Evolutionary conservation across 768 basidiomycete genomes (phyloP).

Genomic region (Rhizopogon vesiculosus): DNA sequence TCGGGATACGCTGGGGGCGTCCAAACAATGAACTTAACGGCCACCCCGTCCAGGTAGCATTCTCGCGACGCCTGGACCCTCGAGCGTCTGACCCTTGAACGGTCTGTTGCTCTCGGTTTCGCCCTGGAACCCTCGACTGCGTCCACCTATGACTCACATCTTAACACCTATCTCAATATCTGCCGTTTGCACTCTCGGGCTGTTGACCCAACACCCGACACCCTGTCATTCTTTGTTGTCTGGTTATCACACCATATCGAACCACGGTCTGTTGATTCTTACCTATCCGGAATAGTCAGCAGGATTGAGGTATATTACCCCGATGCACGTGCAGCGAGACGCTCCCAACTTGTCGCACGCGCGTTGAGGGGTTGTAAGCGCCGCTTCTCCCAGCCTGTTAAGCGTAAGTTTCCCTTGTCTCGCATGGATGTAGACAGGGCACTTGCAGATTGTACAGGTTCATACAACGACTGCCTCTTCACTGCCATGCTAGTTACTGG

Average conservation of each 20-base stretch:
- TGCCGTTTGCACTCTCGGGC: slow-evolving; percentile 25
- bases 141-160: slow-evolving; percentile 25
- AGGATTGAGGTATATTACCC: slow-evolving; percentile 26
- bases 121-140: slow-evolving; percentile 14
- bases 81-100: slow-evolving; percentile 8
- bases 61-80: slow-evolving; percentile 25
- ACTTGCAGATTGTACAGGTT: too few relatives aligned
- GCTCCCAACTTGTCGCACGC: background rate
- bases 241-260: too few relatives aligned
- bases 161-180: slow-evolving; percentile 36
- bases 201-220: slow-evolving; percentile 32
- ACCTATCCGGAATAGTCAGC: background rate
- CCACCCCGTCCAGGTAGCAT: background rate
- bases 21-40: background rate
- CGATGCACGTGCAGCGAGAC: slow-evolving; percentile 14
- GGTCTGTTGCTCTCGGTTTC: slow-evolving; percentile 28
- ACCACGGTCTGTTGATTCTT: too few relatives aligned
- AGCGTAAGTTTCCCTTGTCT: background rate
- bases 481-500: background rate
- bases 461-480: background rate
- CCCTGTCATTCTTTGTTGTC: slow-evolving; percentile 27
- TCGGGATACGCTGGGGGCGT: slow-evolving; percentile 21
- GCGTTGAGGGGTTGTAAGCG: background rate
- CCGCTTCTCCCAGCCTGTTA: background rate
- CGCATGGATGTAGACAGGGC: background rate